phyloP scores from a whole-genome alignment of 139 green algal species.

The Gonium pectorale region DNA sequence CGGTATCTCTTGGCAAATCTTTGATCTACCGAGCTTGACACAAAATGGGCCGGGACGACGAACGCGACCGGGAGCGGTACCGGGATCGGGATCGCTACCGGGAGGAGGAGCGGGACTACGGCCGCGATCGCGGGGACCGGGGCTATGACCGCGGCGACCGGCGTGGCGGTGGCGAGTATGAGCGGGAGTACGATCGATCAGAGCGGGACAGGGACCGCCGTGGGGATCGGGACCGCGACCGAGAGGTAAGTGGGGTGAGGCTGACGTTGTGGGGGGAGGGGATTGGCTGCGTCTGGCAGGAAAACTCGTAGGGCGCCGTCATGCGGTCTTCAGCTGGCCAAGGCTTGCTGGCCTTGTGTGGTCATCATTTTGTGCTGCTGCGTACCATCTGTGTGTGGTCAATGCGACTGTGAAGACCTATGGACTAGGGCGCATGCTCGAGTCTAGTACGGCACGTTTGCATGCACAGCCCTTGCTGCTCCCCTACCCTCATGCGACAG shows the following conservation, averaged over 20 bases:
- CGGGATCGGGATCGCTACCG: slow-evolving; percentile 22
- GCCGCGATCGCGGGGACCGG: slow-evolving; percentile 3
- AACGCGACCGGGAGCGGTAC: slow-evolving; percentile 15
- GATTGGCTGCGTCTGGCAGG: neutral
- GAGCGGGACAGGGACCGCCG: slow-evolving; percentile 13
- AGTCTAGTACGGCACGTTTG: too few species aligned
- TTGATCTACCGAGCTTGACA: slow-evolving; percentile 4
- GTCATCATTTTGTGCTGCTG: too few species aligned
- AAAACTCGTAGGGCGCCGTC: too few species aligned
- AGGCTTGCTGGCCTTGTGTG: too few species aligned
- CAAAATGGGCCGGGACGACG: slow-evolving; percentile 38
- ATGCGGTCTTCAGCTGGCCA: too few species aligned
- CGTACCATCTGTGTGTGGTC: too few species aligned
- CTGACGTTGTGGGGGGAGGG: neutral
- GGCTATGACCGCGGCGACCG: neutral
- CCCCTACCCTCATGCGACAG: too few species aligned
- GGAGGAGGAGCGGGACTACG: neutral
- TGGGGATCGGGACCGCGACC: slow-evolving; percentile 8
- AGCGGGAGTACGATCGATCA: slow-evolving; percentile 5
- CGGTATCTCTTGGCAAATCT: too few species aligned
- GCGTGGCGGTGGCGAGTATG: slow-evolving; percentile 7
- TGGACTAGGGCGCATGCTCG: too few species aligned
- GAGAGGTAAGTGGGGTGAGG: neutral
- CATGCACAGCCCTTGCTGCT: too few species aligned
- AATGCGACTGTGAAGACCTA: too few species aligned